phyloP scores from a whole-genome alignment of 306 rosid genomes.

The Purshia tridentata region DNA sequence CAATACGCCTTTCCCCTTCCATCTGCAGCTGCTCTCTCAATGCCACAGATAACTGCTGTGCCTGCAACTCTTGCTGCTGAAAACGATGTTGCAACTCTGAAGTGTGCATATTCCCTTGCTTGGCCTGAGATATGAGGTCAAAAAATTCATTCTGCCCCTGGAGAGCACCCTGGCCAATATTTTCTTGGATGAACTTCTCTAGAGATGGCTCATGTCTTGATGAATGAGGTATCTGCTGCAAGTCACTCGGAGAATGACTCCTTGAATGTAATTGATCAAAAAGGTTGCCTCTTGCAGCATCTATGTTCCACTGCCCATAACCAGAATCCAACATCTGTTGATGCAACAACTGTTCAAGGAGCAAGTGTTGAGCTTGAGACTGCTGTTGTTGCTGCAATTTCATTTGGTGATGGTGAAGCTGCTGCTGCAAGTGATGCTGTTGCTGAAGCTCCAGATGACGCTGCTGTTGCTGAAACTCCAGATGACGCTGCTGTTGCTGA shows the following conservation, averaged over 20 bases:
- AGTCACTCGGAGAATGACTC: slow-evolving; percentile 42
- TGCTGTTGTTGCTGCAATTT: slow-evolving; percentile 60
- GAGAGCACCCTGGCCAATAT: slow-evolving; percentile 45
- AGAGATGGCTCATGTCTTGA: slow-evolving; percentile 51
- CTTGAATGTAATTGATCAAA: slow-evolving; percentile 51
- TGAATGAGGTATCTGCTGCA: slow-evolving; percentile 51
- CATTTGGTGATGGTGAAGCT: slow-evolving; percentile 51
- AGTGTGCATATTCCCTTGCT: slow-evolving; percentile 49
- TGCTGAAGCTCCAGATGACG: slow-evolving; percentile 51
- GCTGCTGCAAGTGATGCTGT: slow-evolving; percentile 30
- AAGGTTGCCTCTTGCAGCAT: slow-evolving; percentile 46
- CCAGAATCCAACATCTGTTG: slow-evolving; percentile 52
- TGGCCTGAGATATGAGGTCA: slow-evolving; percentile 49
- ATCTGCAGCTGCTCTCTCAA: slow-evolving; percentile 56
- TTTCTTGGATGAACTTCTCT: slow-evolving; percentile 61
- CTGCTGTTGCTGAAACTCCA: slow-evolving; percentile 32
- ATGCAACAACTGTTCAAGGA: slow-evolving; percentile 59
- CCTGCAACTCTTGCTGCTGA: slow-evolving; percentile 57
- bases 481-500: slow-evolving; percentile 36
- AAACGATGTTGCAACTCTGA: slow-evolving; percentile 52
- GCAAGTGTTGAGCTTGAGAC: slow-evolving; percentile 54
- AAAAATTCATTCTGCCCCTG: slow-evolving; percentile 58
- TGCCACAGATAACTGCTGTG: slow-evolving; percentile 56
- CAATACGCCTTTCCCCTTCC: slow-evolving; percentile 58
- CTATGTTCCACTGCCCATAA: slow-evolving; percentile 49